Evolutionary conservation across 2,329 filamentous ascomycete species (phyloP).

Genomic region (Pseudogymnoascus sp.): DNA sequence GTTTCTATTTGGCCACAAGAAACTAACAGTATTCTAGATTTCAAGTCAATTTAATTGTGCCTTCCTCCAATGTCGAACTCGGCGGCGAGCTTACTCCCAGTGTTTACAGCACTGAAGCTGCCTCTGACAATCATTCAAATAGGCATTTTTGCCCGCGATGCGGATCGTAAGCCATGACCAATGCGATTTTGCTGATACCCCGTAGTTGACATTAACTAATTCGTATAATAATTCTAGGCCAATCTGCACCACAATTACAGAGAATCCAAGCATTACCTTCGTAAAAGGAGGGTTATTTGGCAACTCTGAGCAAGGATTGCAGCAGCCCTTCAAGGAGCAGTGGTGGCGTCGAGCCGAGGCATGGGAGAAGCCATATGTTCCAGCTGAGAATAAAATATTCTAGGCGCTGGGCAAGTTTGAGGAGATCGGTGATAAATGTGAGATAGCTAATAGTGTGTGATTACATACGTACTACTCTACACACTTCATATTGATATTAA

Average conservation of each 20-base stretch:
- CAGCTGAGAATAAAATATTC: background rate
- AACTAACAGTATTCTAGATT: background rate
- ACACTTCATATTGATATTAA: background rate
- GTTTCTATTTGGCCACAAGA: background rate
- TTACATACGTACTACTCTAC: background rate
- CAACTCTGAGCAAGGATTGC: slow-evolving; percentile 9
- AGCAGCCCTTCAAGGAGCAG: slow-evolving; percentile 12
- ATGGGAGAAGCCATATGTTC: slow-evolving; percentile 14
- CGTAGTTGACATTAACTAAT: background rate
- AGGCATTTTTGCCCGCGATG: slow-evolving; percentile 15
- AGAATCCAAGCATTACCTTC: slow-evolving; percentile 8
- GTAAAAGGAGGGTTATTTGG: slow-evolving; percentile 17
- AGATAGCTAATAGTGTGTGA: background rate
- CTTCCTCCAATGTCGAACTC: slow-evolving; percentile 11
- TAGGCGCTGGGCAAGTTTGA: background rate
- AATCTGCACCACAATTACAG: slow-evolving; percentile 11
- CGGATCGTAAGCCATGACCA: slow-evolving; percentile 13
- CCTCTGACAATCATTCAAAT: slow-evolving; percentile 14
- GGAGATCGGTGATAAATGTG: background rate
- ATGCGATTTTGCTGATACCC: background rate
- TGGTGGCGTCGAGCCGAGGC: slow-evolving; percentile 15
- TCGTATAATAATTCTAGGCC: background rate
- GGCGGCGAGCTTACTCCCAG: slow-evolving; percentile 10
- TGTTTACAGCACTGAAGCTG: slow-evolving; percentile 12
- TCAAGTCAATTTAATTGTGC: slow-evolving; percentile 12